Evolutionary conservation across 1,139 yeast species (phyloP), one percentile per base, ranked within the genome.

Genomic region (Debaryomyces robertsiae): DNA sequence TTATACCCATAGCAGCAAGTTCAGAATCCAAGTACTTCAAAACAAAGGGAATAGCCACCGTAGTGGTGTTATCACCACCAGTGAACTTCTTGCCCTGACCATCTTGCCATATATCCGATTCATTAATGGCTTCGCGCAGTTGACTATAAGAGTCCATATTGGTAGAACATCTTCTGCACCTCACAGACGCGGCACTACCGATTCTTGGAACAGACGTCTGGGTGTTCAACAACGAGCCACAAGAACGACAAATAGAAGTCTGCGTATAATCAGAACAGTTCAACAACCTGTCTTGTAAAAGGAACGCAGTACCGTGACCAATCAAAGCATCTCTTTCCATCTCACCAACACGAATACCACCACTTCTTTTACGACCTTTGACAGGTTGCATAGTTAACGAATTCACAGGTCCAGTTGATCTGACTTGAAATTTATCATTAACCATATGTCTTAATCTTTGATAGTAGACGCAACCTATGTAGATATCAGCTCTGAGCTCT

Each of bases 371-470:
- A 73, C 99, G 85, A 58, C 99, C 99, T 73, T 94, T 93, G 45
- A 93, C 98, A 35, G 99, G 99, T 75, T 93, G 99, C 97, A 93
- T 91, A 13, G 98, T 94, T 58, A 93, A 77, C 27, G 95, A 82
- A 66, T 91, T 91, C 29, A 93, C 98, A 4, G 98, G 98, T 60
- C 99, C 99, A 13, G 98, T 93, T 5, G 97, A 88, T 71, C 99
- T 85, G 42, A 93, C 99, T 73, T 94, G 98, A 85, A 89, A 93
- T 79, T 93, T 93, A 66, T 93, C 99, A 74, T 93, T 93, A 49
- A 94, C 99, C 98, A 94, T 93, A 69, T 93, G 98, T 75, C 99
- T 84, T 73, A 94, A 80, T 73, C 99, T 83, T 75, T 93, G 99
- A 70, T 93, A 93, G 72, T 89, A 93, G 42, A 93, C 98, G 55